Conservation (phyloP, 306 rosid species). For the Cicer cuneatum region DNA sequence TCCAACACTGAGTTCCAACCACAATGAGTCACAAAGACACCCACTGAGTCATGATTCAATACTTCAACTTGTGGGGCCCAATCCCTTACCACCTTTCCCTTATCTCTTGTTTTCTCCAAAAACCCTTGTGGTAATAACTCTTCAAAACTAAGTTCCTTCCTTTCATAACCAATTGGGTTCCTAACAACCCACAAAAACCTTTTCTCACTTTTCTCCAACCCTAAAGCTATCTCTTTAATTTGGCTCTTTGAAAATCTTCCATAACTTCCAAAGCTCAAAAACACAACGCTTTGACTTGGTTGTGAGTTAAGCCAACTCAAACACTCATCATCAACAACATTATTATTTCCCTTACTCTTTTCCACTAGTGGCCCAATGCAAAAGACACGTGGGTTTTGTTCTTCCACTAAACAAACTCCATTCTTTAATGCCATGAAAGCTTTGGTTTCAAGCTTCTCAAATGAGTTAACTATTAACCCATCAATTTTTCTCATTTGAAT, state of each 20-base stretch:
- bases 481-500: slow-evolving; percentile 9
- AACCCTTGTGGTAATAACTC: slow-evolving; percentile 58
- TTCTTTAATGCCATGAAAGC: slow-evolving; percentile 44
- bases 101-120: slow-evolving; percentile 43
- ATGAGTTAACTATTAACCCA: slow-evolving; percentile 55
- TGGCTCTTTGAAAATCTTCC: slow-evolving; percentile 55
- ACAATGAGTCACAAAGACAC: slow-evolving; percentile 52
- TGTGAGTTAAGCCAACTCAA: slow-evolving; percentile 58
- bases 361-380: slow-evolving; percentile 52
- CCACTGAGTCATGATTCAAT: slow-evolving; percentile 46
- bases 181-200: slow-evolving; percentile 65
- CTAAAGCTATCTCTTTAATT: slow-evolving; percentile 53
- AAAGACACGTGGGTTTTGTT: slow-evolving; percentile 40
- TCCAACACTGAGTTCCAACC: slow-evolving; percentile 55
- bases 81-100: slow-evolving; percentile 36
- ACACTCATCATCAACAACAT: slow-evolving; percentile 20
- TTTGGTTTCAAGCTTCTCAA: slow-evolving; percentile 46
- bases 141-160: slow-evolving; percentile 34
- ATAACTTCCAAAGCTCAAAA: slow-evolving; percentile 63
- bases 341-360: neutral
- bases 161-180: slow-evolving; percentile 37
- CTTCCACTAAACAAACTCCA: slow-evolving; percentile 18
- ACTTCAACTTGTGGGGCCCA: slow-evolving; percentile 66
- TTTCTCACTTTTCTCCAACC: slow-evolving; percentile 53
- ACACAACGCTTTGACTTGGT: slow-evolving; percentile 57